These are phyloP conservation scores for Gentiana straminea DNA, from an alignment of 257 asterid species.

Conservation along the genomic window DNA sequence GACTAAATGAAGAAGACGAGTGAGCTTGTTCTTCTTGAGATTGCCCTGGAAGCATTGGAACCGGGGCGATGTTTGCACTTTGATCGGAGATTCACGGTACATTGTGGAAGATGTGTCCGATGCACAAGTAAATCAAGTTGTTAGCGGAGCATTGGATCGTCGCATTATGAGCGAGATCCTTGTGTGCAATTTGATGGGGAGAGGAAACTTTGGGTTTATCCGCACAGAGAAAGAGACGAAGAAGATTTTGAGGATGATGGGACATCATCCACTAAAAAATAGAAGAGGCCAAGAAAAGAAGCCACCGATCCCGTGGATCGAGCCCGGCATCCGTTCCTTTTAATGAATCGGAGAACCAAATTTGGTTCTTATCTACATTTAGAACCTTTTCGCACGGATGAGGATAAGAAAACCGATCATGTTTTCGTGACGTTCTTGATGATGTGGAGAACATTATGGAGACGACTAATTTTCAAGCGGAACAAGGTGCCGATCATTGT, in stretches of 20 bases:
- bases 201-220: conserved; percentile 90
- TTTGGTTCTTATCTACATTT: conserved; percentile 59
- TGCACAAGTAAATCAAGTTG: conserved; percentile 93
- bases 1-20: too few relatives aligned
- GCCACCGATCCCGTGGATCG: conserved; percentile 55
- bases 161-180: conserved; percentile 95
- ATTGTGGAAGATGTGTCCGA: conserved; percentile 89
- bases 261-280: conserved; percentile 93
- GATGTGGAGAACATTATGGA: conserved; percentile 41
- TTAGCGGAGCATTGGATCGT: conserved; percentile 95
- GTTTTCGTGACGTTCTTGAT: conserved; percentile 38
- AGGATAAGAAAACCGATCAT: conserved; percentile 49
- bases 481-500: conserved; percentile 25
- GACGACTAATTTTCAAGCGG: conserved; percentile 31
- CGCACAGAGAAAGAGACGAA: conserved; percentile 91
- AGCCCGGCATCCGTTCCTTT: conserved; percentile 57
- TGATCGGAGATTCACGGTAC: conserved; percentile 93
- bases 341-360: conserved; percentile 30
- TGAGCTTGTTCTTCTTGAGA: too few relatives aligned
- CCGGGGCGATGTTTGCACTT: conserved; percentile 90
- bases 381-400: conserved; percentile 43
- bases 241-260: conserved; percentile 99
- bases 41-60: conserved; percentile 99
- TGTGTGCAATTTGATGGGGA: conserved; percentile 96
- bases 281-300: conserved; percentile 95